Conservation (phyloP, 305 asterid genomes). For the Withania somnifera region DNA sequence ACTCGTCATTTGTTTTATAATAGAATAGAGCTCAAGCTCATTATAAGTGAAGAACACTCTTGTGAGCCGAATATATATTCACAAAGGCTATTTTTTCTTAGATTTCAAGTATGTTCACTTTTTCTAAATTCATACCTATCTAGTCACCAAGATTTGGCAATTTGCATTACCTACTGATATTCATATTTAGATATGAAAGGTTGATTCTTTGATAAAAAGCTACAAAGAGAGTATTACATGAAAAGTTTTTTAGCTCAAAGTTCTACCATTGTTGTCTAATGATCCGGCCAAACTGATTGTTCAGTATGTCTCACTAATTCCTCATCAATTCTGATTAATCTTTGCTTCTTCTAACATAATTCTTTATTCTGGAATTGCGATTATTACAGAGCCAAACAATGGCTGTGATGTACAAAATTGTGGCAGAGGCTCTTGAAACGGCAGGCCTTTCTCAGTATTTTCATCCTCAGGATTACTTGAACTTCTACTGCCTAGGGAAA, state of each 20-base stretch:
- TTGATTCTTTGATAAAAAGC: not conserved
- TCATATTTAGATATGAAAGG: not conserved
- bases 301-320: not conserved
- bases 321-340: not conserved
- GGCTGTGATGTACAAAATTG: constrained; percentile 16
- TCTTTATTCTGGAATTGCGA: not conserved
- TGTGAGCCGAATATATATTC: not conserved
- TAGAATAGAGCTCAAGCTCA: not conserved
- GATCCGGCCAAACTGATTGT: not conserved
- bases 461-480: constrained; percentile 20
- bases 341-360: not conserved
- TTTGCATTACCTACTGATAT: not conserved
- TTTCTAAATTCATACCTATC: not conserved
- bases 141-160: not conserved
- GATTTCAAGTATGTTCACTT: not conserved
- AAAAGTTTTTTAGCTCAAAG: not conserved
- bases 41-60: not conserved
- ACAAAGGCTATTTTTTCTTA: not conserved
- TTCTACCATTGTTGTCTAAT: not conserved
- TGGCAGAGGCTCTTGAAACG: constrained; percentile 13
- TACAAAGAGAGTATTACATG: not conserved
- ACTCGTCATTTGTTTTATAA: not conserved
- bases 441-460: constrained; percentile 10
- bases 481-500: constrained; percentile 14
- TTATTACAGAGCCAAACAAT: constrained; percentile 11